Evolutionary conservation across 192 early-diverging fungal species (phyloP).

Genomic region (Thoreauomyces humboldtii): DNA sequence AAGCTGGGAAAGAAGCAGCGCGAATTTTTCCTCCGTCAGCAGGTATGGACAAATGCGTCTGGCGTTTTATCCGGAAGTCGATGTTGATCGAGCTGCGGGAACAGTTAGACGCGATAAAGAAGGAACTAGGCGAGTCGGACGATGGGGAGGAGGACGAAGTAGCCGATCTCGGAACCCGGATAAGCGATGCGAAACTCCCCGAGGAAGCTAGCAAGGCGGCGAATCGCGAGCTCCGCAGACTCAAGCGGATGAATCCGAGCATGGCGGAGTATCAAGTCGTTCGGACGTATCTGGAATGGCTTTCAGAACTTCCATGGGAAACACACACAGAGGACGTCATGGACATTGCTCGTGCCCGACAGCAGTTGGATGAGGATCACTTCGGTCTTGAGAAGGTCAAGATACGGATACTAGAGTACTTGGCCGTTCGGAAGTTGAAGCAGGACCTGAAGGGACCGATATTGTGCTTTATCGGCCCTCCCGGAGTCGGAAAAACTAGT

Average conservation of each 20-base stretch:
- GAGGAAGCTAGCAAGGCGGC: slow-evolving; percentile 59
- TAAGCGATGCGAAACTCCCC: slow-evolving; percentile 59
- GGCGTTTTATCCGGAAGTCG: no score
- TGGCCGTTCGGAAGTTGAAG: slow-evolving; percentile 77
- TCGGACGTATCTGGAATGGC: slow-evolving; percentile 74
- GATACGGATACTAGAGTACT: slow-evolving; percentile 76
- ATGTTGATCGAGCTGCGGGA: no score
- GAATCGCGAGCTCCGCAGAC: slow-evolving; percentile 62
- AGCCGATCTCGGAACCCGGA: slow-evolving; percentile 51
- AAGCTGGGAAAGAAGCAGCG: slow-evolving; percentile 77
- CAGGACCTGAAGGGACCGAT: slow-evolving; percentile 76
- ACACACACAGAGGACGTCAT: slow-evolving; percentile 56
- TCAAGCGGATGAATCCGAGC: slow-evolving; percentile 67
- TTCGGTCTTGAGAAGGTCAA: slow-evolving; percentile 80
- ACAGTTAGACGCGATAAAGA: slow-evolving; percentile 76
- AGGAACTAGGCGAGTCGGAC: slow-evolving; percentile 73
- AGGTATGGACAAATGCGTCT: slow-evolving; percentile 45
- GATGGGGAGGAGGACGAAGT: slow-evolving; percentile 66
- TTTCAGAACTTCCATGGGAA: slow-evolving; percentile 76
- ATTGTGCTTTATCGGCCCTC: slow-evolving; percentile 53
- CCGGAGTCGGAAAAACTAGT: slow-evolving; percentile 78
- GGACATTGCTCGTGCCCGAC: slow-evolving; percentile 64
- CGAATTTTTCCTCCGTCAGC: slow-evolving; percentile 75
- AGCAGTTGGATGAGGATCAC: slow-evolving; percentile 77
- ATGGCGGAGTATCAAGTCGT: slow-evolving; percentile 78